Base-by-base conservation (phyloP, 768 basidiomycete species). In the Panaeolus cyanescens region DNA sequence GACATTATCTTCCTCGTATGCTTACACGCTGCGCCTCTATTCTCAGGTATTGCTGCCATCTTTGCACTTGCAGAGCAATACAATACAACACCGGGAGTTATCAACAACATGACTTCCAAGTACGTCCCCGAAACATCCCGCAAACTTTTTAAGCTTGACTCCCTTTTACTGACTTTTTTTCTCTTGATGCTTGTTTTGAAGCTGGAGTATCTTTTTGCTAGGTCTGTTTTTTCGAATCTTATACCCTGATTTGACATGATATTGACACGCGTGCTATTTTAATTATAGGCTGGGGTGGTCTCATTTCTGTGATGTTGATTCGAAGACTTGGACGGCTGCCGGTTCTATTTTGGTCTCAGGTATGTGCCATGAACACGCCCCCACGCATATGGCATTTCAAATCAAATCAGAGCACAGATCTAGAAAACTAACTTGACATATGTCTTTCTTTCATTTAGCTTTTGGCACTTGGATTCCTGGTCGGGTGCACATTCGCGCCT, bases 341-440 rank as follows among this genome's bases (percentile, higher is more conserved):
- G 0, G 75, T 90, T 12, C 71, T 91, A 33, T 90, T 89, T 74
- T 91, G 89, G 89, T 86, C 86, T 0, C 88, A 90, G 74, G 84
- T 84, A 59, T 22, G 75, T 62, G 32, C 33, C 33, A 28, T 17
- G n/a, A n/a, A 6, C 31, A 31, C 30, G 19, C 55, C 5, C 45
- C 28, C 3, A 28, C 13, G 9, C 25, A 54, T 39, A 31, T 54
- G 45, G 33, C 37, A n/a, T 57, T 59, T 45, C 45, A 15, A 50
- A 50, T 15, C 25, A 34, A 34, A 7, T 25, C 3, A 28, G 45
- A 6, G 15, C 25, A 12, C 10, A 8, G 22, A 28, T 28, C 45
- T n/a, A n/a, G n/a, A n/a, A n/a, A n/a, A n/a, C n/a, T n/a, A 50
- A 25, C 2, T 25, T 50, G 25, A 50, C 25, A 50, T 28, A 28